phyloP scores from a whole-genome alignment of 768 basidiomycete genomes.

The Candolleomyces aberdarensis region DNA sequence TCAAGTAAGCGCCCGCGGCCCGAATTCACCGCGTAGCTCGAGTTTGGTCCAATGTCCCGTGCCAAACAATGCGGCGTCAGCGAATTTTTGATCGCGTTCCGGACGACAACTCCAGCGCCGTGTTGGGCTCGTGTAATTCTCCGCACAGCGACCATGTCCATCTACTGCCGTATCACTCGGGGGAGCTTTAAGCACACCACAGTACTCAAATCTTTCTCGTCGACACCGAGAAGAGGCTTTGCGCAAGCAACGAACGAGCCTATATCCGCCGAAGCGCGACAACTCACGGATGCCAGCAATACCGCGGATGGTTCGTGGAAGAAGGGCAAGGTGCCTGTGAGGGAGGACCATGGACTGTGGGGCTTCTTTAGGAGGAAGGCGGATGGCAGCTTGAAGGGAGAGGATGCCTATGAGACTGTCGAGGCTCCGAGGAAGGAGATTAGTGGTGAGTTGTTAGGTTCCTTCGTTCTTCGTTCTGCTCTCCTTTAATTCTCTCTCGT shows the following conservation, averaged over 20 bases:
- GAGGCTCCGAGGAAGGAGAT: conserved; percentile 31
- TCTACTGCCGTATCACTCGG: too few relatives aligned
- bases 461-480: too few relatives aligned
- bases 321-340: conserved; percentile 30
- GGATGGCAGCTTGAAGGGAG: conserved; percentile 39
- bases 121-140: too few relatives aligned
- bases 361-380: conserved; percentile 69
- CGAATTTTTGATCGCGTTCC: conserved; percentile 3
- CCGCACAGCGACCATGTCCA: too few relatives aligned
- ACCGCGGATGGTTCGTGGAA: conserved; percentile 4
- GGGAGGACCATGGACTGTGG: conserved; percentile 70
- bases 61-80: conserved; percentile 2
- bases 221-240: neutral
- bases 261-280: neutral
- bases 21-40: too few relatives aligned
- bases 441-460: conserved; percentile 20
- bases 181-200: neutral
- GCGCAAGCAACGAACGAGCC: neutral
- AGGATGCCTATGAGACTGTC: conserved; percentile 49
- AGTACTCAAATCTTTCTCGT: neutral
- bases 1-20: too few relatives aligned
- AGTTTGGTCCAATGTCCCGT: neutral
- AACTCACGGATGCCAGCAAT: neutral
- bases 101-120: neutral
- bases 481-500: neutral